Evolutionary conservation across 2,329 filamentous ascomycete species (phyloP).

Genomic region (Colletotrichum limetticola): DNA sequence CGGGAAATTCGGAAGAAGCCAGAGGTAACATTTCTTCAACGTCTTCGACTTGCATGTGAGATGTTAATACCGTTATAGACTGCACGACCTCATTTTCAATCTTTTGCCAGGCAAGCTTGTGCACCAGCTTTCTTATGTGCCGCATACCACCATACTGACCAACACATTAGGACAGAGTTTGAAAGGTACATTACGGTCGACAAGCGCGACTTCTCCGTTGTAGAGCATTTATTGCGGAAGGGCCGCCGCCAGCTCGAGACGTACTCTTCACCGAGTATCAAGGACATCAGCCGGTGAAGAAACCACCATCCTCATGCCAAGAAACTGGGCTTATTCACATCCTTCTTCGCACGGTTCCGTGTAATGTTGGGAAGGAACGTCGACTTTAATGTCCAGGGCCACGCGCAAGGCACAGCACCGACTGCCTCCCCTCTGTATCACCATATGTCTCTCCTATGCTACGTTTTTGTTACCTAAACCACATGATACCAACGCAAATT

Average conservation of each 20-base stretch:
- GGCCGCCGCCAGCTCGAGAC: conserved; percentile 84
- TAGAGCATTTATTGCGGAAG: conserved; percentile 87
- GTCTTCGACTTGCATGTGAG: background rate
- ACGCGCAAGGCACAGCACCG: background rate
- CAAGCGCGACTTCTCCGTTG: conserved; percentile 86
- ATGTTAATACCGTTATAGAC: conserved; percentile 51
- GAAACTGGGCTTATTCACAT: background rate
- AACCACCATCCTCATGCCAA: background rate
- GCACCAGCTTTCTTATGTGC: background rate
- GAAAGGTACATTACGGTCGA: conserved; percentile 73
- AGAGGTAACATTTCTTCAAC: conserved; percentile 55
- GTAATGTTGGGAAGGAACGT: background rate
- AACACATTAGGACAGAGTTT: conserved; percentile 74
- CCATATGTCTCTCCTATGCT: conserved; percentile 25
- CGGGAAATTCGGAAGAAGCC: conserved; percentile 86
- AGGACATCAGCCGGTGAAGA: conserved; percentile 69
- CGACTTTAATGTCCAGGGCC: background rate
- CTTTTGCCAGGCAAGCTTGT: conserved; percentile 68
- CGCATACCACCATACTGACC: background rate
- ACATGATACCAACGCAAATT: conserved; percentile 32
- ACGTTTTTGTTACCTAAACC: conserved; percentile 31
- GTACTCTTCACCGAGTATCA: conserved; percentile 83
- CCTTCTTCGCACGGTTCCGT: background rate
- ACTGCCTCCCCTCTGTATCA: conserved; percentile 10
- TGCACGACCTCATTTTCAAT: conserved; percentile 69